Percentiles rank a stretch among this genome's conserved stretches.
Evolutionary conservation across 345 rosid species (phyloP).

Genomic region (Heritiera littoralis): DNA sequence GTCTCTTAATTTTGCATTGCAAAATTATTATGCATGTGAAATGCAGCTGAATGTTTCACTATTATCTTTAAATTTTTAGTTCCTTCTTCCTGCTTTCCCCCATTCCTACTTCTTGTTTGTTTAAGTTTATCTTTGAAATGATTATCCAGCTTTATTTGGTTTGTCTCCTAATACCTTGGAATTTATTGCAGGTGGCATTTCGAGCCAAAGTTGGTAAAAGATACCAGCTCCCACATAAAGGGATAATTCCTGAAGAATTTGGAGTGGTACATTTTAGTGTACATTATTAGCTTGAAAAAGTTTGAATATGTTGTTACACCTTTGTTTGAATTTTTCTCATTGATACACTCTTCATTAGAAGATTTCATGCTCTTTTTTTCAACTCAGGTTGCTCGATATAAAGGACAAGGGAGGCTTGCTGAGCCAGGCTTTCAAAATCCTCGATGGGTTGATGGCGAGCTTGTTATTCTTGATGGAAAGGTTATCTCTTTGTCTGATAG

Average conservation of each 20-base stretch:
- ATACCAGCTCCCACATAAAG: constrained; percentile 89
- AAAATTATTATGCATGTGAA: background rate
- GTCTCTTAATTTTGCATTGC: constrained; percentile 4
- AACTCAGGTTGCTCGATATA: constrained; percentile 80
- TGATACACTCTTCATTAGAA: constrained; percentile 7
- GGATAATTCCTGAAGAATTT: constrained; percentile 93
- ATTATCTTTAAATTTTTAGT: background rate
- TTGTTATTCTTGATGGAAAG: constrained; percentile 95
- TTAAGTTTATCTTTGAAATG: background rate
- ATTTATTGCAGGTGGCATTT: constrained; percentile 69
- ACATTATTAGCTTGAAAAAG: constrained; percentile 7
- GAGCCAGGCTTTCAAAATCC: constrained; percentile 84
- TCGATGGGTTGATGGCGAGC: constrained; percentile 97
- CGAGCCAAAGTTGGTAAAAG: constrained; percentile 92
- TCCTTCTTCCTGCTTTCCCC: background rate
- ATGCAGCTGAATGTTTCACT: background rate
- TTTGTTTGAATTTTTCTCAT: constrained; percentile 5
- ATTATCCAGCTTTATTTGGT: background rate
- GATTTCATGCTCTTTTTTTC: constrained; percentile 18
- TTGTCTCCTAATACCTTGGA: background rate
- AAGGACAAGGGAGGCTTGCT: constrained; percentile 95
- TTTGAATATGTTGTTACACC: constrained; percentile 3
- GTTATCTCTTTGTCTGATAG: constrained; percentile 34
- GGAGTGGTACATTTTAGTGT: constrained; percentile 64
- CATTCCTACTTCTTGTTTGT: background rate